Percentiles rank a stretch among this genome's conserved stretches.
phyloP scores from a whole-genome alignment of 208 protist species.

The Leishmania martiniquensis region DNA sequence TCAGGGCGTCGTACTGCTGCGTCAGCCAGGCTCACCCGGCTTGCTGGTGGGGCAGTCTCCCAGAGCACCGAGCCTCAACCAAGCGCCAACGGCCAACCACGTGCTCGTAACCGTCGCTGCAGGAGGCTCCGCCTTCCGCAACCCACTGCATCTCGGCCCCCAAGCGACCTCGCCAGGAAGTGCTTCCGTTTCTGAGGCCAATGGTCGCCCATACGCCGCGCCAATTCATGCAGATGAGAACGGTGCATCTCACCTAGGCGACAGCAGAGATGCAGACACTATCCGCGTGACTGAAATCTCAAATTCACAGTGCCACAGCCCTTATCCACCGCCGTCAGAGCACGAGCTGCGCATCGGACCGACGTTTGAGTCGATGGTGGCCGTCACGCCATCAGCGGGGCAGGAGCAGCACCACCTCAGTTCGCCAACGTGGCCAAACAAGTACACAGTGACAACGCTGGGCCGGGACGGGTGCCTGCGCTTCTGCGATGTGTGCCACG shows the following conservation, averaged over 20 bases:
- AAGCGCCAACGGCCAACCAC: neutral
- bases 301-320: constrained; percentile 7
- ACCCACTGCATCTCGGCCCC: neutral
- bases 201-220: neutral
- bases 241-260: neutral
- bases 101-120: neutral
- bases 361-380: no score
- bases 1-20: neutral
- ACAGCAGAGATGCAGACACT: neutral
- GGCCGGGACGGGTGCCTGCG: constrained; percentile 43
- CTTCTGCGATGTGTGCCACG: constrained; percentile 63
- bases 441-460: constrained; percentile 40
- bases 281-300: neutral
- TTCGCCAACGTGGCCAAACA: constrained; percentile 28
- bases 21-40: neutral
- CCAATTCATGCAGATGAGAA: no score
- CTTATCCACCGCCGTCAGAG: constrained; percentile 1
- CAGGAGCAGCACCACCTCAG: neutral
- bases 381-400: neutral
- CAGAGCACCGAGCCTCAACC: neutral
- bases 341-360: neutral
- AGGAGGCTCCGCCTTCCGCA: neutral
- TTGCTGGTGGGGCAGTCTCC: constrained; percentile 6
- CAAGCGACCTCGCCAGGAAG: neutral
- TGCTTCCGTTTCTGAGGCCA: neutral